phyloP scores from a whole-genome alignment of 345 rosid genomes.

The Eucalyptus pauciflora region DNA sequence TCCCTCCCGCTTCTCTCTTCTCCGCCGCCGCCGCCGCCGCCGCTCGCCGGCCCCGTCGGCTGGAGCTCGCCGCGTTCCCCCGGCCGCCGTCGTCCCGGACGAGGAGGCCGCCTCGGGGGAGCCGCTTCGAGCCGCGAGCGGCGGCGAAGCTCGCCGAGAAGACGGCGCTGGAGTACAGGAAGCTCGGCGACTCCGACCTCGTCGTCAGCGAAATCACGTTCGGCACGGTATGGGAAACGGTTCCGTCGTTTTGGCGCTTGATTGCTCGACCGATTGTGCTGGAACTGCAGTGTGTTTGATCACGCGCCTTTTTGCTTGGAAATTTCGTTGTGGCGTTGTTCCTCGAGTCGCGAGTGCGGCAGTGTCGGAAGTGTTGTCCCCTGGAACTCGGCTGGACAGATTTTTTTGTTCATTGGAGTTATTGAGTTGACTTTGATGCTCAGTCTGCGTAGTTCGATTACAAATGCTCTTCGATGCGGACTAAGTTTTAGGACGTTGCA shows the following conservation, averaged over 20 bases:
- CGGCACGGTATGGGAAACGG: slow-evolving; percentile 47
- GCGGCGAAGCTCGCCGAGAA: slow-evolving; percentile 25
- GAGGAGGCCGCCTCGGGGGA: neutral
- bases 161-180: slow-evolving; percentile 50
- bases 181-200: slow-evolving; percentile 82
- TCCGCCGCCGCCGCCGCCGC: neutral
- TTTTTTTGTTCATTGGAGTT: neutral
- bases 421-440: neutral
- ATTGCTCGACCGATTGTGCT: neutral
- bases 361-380: neutral
- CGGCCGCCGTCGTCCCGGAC: neutral
- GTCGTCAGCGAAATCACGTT: slow-evolving; percentile 58
- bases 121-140: neutral
- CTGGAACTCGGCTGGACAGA: neutral
- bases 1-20: neutral
- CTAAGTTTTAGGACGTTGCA: neutral
- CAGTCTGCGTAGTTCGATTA: neutral
- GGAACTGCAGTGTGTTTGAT: neutral
- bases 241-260: neutral
- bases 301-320: neutral
- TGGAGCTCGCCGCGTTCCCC: neutral
- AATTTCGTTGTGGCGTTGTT: neutral
- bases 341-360: neutral
- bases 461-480: neutral
- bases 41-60: neutral